These are phyloP conservation scores for Aspergillus ustus DNA, from an alignment of 2,329 filamentous ascomycete species.

Conservation along the genomic window DNA sequence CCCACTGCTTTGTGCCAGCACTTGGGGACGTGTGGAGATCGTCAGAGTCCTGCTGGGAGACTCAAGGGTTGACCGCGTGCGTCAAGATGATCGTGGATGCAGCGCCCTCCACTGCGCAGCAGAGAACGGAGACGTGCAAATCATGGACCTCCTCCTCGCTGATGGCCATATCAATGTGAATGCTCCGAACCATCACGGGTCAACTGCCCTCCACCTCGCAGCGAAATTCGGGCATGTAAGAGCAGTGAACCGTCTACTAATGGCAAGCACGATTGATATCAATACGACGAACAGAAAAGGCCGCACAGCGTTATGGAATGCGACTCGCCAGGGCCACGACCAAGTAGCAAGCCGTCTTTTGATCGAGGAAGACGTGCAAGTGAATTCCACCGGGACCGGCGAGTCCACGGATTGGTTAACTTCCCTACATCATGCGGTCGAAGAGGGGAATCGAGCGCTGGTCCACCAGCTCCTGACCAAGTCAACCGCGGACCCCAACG, in stretches of 20 bases:
- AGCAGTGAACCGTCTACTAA: background rate
- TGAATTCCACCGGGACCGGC: background rate
- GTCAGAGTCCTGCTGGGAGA: background rate
- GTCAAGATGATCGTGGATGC: conserved; percentile 1
- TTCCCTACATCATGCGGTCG: background rate
- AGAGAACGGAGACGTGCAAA: background rate
- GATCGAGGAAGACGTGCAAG: background rate
- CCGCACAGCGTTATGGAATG: background rate
- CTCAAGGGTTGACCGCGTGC: background rate
- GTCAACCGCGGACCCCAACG: background rate
- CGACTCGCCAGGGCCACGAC: background rate
- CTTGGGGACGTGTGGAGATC: background rate
- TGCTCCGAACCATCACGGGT: conserved; percentile 2
- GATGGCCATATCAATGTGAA: conserved; percentile 4
- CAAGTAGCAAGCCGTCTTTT: conserved; percentile 2
- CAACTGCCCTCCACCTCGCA: conserved; percentile 6
- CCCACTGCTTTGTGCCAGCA: background rate
- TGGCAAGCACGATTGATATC: background rate
- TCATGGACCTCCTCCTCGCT: conserved; percentile 1
- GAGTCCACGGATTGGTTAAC: background rate
- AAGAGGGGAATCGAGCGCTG: background rate
- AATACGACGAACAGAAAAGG: background rate
- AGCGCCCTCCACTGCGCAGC: conserved; percentile 7
- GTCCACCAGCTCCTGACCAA: background rate
- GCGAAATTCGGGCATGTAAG: background rate